Evolutionary conservation across 148 eudicot species (phyloP), one percentile per base, ranked within the genome.

Genomic region (Linanthus parryae): DNA sequence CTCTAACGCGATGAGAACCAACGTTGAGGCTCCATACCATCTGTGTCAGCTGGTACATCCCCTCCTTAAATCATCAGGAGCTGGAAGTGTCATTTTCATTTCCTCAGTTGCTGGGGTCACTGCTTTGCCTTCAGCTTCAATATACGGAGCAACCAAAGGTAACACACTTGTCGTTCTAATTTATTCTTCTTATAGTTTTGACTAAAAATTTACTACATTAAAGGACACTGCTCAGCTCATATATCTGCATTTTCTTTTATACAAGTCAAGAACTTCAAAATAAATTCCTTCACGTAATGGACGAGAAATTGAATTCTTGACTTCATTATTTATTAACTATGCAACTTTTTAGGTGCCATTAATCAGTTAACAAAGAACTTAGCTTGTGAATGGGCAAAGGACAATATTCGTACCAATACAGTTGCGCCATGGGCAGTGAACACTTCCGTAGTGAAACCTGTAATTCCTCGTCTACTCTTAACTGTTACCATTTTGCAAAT

Each of bases 351-450:
- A 85, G 94, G 88, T 39, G 94, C 94, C 43, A 78, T 81, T 26
- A 85, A 76, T 62, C 88, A 85, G 51, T 88, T 85, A 15, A 78
- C 85, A 7, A 71, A 68, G 51, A 78, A 64, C 28, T 55, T 79
- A 59, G 85, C 85, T n/a, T 83, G 85, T 56, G 85, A 80, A 30
- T 83, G 85, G 85, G 91, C 83, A 22, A 74, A 77, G 54, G 91
- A 83, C 51, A 71, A 68, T 62, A 83, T 83, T 64, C 62, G 83
- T 48, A 41, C 47, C 22, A 83, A 79, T 53, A 65, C 85, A 46
- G 65, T 83, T 53, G 77, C 75, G 8, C 91, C 91, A 11, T 75
- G 76, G 75, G 56, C 42, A 30, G 71, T 71, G 52, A 52, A 27
- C 16, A 80, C 85, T 35, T 58, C 78, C 33, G 68, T 73, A 34